Base-by-base conservation (phyloP, 2,329 filamentous ascomycete species). In the Geosmithia flava region DNA sequence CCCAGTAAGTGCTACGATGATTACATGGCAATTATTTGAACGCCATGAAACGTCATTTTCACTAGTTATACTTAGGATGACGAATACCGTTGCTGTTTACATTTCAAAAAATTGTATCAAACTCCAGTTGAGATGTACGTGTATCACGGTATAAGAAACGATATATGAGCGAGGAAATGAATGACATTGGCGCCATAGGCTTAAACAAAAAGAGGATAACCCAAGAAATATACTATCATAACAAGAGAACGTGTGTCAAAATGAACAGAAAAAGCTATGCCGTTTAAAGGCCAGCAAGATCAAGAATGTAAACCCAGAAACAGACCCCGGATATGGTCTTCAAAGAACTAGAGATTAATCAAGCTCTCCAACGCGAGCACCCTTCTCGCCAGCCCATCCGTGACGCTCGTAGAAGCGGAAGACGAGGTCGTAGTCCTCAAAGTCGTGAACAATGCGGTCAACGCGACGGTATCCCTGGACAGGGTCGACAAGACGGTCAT, bases 321-420 rank as follows among this genome's bases (percentile, higher is more conserved):
- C 33, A 37, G 33, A 37, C 11, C n/a, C n/a, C 5, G 33, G 6
- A 13, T 11, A 11, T 16, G 11, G 11, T 37, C 33, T 37, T 3
- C 15, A 37, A 7, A 13, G 33, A 37, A 37, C 11, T 16, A 7
- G 33, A 37, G 5, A 33, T 7, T 45, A n/a, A 17, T 45, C 56
- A 48, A 71, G 66, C 62, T 80, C 76, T 16, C 76, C 76, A 44
- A 80, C 72, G 29, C 75, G 66, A 8, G 76, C 72, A 20, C 62
- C 64, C 52, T 72, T 73, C 11, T 70, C 68, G 11, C 75, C 75
- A 45, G 67, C 62, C 77, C 78, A 97, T 58, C 85, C 91, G 55
- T 95, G 81, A 51, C 87, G 80, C 71, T 97, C 90, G 62, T 95
- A 98, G 73, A 94, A 96, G 50, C 91, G 80, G 70, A 98, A 98